Evolutionary conservation across 352 stramenopile species (phyloP).

Genomic region (Phytopythium kandeliae): DNA sequence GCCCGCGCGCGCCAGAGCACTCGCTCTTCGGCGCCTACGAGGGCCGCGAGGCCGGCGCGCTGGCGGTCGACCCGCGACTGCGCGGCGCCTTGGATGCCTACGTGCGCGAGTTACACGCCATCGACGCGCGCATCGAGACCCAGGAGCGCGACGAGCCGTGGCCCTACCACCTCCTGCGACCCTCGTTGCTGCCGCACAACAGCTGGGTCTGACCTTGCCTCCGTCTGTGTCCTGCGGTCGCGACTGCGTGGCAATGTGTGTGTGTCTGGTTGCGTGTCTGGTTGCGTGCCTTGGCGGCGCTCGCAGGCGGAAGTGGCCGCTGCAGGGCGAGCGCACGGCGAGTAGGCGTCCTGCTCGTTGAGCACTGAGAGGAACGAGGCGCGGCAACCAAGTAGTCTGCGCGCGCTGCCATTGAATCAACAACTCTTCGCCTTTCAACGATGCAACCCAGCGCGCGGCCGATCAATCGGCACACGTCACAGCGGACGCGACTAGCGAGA

Average conservation of each 20-base stretch:
- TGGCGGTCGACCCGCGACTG: conserved; percentile 21
- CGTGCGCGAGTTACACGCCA: conserved; percentile 14
- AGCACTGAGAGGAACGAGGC: no score
- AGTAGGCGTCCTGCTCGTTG: no score
- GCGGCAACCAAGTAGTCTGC: no score
- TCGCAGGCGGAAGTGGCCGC: no score
- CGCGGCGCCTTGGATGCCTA: conserved; percentile 13
- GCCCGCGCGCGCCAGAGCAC: conserved; percentile 10
- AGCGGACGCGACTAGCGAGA: no score
- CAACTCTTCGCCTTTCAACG: no score
- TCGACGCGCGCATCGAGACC: conserved; percentile 21
- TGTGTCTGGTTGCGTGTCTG: not conserved
- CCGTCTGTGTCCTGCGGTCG: not conserved
- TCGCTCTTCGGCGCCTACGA: conserved; percentile 20
- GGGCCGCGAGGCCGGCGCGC: conserved; percentile 10
- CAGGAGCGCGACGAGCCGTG: conserved; percentile 17
- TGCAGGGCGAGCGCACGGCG: no score
- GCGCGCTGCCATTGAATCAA: no score
- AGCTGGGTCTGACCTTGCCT: conserved; percentile 34
- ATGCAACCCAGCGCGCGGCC: no score
- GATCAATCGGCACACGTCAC: no score
- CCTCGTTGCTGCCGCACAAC: conserved; percentile 20
- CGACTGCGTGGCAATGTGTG: not conserved
- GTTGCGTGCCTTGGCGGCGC: no score
- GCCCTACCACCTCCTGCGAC: conserved; percentile 28